Evolutionary conservation across 1,139 yeast genomes (phyloP).

Genomic region (Taphrina deformans): DNA sequence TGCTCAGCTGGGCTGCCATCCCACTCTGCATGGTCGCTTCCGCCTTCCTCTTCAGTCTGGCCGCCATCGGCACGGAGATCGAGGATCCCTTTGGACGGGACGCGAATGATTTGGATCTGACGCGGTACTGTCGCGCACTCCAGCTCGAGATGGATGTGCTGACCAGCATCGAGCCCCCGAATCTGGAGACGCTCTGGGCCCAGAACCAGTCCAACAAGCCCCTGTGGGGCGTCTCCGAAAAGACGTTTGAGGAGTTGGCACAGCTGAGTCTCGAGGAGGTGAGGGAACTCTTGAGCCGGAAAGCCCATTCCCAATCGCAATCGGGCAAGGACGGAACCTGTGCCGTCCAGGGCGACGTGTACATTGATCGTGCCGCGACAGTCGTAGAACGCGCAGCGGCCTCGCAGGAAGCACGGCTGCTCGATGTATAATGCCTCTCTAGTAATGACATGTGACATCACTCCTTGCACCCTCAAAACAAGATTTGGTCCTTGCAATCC

Average conservation of each 20-base stretch:
- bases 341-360: neutral
- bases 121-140: slow-evolving; percentile 14
- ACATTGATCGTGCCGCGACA: slow-evolving; percentile 3
- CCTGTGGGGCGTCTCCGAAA: neutral
- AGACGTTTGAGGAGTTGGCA: slow-evolving; percentile 2
- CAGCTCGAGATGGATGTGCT: slow-evolving; percentile 18
- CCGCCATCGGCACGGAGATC: slow-evolving; percentile 39
- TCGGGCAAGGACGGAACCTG: neutral
- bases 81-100: slow-evolving; percentile 37
- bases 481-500: neutral
- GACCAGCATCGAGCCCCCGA: slow-evolving; percentile 23
- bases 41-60: slow-evolving; percentile 38
- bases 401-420: neutral
- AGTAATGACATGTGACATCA: neutral
- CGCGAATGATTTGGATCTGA: slow-evolving; percentile 28
- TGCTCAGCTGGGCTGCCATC: slow-evolving; percentile 38
- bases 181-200: slow-evolving; percentile 12
- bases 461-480: neutral
- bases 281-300: neutral
- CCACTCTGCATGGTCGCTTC: slow-evolving; percentile 38
- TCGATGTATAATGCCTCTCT: neutral
- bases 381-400: neutral
- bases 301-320: neutral
- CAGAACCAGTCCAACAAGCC: slow-evolving; percentile 5
- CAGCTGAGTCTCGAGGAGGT: neutral